phyloP scores from a whole-genome alignment of 176 grass and related monocot species.

The Chrysopogon serrulatus region DNA sequence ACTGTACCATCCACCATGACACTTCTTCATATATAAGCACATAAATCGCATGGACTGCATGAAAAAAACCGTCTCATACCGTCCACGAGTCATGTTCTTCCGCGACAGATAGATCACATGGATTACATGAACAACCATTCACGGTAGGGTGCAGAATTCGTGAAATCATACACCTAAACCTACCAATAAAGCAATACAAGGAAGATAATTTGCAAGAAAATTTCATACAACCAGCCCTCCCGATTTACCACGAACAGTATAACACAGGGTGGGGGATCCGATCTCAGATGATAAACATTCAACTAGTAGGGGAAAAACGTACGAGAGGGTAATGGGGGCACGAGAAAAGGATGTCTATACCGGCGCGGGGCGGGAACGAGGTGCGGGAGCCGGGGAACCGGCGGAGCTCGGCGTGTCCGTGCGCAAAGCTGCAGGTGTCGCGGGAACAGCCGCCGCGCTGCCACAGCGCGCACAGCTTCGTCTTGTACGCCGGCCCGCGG shows the following conservation, averaged over 20 bases:
- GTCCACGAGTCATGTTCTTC: slow-evolving; percentile 5
- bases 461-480: slow-evolving; percentile 80
- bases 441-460: slow-evolving; percentile 67
- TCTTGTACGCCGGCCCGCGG: slow-evolving; percentile 82
- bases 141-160: background rate
- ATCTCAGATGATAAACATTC: background rate
- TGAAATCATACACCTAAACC: background rate
- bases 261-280: background rate
- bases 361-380: slow-evolving; percentile 26
- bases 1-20: background rate
- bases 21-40: background rate
- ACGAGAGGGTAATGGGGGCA: background rate
- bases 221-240: background rate
- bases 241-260: slow-evolving; percentile 5
- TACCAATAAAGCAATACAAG: background rate
- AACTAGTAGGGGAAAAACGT: background rate
- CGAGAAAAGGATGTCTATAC: background rate
- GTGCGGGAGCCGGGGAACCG: slow-evolving; percentile 34
- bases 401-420: slow-evolving; percentile 68
- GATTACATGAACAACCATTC: background rate
- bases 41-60: background rate
- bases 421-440: slow-evolving; percentile 79
- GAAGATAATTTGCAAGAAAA: background rate
- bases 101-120: background rate
- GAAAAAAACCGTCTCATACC: too few species aligned